A percentile compares a stretch with the other conserved stretches of the same genome.
These are phyloP conservation scores for Manihot esculenta DNA, from an alignment of 441 rosid genomes.

Conservation along the genomic window DNA sequence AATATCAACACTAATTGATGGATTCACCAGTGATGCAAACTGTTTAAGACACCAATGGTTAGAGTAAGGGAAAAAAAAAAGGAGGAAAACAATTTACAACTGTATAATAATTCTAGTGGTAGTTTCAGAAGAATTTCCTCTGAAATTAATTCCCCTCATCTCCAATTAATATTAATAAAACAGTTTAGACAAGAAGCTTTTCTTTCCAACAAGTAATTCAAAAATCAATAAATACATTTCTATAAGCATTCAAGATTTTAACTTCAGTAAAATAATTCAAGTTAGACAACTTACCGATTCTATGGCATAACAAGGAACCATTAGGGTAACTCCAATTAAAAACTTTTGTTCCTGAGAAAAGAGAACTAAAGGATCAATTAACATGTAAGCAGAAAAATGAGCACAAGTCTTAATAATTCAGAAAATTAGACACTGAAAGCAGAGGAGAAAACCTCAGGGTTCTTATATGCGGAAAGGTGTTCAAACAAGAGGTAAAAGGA, in stretches of 20 bases:
- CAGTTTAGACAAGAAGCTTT: neutral
- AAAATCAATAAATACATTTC: neutral
- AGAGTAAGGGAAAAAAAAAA: slow-evolving; percentile 1
- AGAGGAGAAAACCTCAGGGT: slow-evolving; percentile 77
- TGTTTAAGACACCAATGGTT: slow-evolving; percentile 35
- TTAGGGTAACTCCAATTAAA: slow-evolving; percentile 92
- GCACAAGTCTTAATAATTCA: neutral
- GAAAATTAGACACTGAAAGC: neutral
- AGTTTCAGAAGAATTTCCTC: neutral
- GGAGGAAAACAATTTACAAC: neutral
- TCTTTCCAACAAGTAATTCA: neutral
- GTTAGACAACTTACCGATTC: slow-evolving; percentile 70
- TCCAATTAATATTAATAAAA: neutral
- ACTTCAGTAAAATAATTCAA: slow-evolving; percentile 5
- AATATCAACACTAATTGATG: slow-evolving; percentile 86
- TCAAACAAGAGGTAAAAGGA: slow-evolving; percentile 84
- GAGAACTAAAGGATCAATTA: slow-evolving; percentile 14
- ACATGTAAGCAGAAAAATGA: neutral
- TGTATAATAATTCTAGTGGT: neutral
- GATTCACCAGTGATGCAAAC: slow-evolving; percentile 89
- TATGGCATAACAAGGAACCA: slow-evolving; percentile 96
- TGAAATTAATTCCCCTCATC: neutral
- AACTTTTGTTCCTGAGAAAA: slow-evolving; percentile 89
- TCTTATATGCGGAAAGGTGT: slow-evolving; percentile 93
- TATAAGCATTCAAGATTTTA: slow-evolving; percentile 1